These are phyloP conservation scores for Phaeosphaeria sp. DNA, from an alignment of 2,329 filamentous ascomycete species.

Conservation along the genomic window DNA sequence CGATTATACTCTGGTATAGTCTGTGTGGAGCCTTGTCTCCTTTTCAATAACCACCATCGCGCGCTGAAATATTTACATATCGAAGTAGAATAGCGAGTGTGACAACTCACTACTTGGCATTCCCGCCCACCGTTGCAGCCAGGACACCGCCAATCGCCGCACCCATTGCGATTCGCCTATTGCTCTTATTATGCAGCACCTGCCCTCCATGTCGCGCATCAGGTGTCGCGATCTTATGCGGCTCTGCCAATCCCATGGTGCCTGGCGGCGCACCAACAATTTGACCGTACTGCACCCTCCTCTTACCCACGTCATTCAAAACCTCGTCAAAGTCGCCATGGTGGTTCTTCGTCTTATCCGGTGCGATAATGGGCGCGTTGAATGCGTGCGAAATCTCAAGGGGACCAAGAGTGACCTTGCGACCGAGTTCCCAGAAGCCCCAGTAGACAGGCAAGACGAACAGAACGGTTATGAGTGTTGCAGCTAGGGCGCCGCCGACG, in stretches of 20 bases:
- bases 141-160: constrained; percentile 20
- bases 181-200: constrained; percentile 5
- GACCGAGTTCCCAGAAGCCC: constrained; percentile 46
- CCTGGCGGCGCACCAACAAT: constrained; percentile 21
- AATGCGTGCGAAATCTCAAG: constrained; percentile 47
- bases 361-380: constrained; percentile 31
- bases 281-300: constrained; percentile 28
- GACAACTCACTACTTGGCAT: constrained; percentile 2
- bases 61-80: constrained; percentile 1
- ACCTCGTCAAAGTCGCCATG: constrained; percentile 32
- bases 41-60: neutral
- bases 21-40: neutral
- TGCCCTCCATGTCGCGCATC: neutral
- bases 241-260: constrained; percentile 29
- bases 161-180: constrained; percentile 12
- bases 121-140: constrained; percentile 13
- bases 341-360: constrained; percentile 18
- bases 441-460: constrained; percentile 44
- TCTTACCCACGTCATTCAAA: constrained; percentile 24
- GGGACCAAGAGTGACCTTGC: constrained; percentile 43
- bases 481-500: constrained; percentile 39
- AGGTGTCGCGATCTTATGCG: constrained; percentile 17
- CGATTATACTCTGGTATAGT: neutral
- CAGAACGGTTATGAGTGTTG: constrained; percentile 39
- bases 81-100: neutral